Evolutionary conservation across 177 flowering plant genomes (phyloP).

Genomic region (Vitis hybrid): DNA sequence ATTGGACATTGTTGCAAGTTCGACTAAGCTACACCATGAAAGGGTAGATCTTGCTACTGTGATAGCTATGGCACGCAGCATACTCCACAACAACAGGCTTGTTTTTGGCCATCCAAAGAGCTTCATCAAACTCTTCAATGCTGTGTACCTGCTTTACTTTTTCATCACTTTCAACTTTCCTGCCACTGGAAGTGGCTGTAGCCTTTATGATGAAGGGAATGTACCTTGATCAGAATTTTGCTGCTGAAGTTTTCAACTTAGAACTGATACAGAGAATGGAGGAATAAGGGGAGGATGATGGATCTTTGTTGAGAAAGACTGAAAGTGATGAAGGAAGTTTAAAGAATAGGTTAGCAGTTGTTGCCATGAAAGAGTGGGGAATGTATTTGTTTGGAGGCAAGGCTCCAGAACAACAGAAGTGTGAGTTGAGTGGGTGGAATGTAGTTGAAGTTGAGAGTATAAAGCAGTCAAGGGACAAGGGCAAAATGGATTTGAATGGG

Average conservation of each 20-base stretch:
- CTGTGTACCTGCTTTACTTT: conserved; percentile 64
- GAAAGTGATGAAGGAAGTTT: conserved; percentile 11
- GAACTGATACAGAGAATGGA: conserved; percentile 6
- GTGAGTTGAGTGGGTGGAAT: too few species aligned
- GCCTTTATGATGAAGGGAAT: conserved; percentile 25
- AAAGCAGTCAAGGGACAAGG: too few species aligned
- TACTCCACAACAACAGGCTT: conserved; percentile 84
- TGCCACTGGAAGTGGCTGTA: conserved; percentile 21
- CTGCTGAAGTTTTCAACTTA: conserved; percentile 10
- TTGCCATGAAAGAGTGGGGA: conserved; percentile 20
- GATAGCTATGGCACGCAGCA: conserved; percentile 52
- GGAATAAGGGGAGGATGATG: conserved; percentile 1
- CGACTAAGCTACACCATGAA: conserved; percentile 86
- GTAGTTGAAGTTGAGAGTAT: too few species aligned
- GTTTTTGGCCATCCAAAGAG: conserved; percentile 56
- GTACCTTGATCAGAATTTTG: conserved; percentile 3
- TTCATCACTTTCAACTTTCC: conserved; percentile 38
- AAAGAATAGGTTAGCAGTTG: conserved; percentile 22
- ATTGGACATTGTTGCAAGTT: conserved; percentile 79
- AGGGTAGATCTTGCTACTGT: conserved; percentile 71
- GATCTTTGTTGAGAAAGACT: not conserved
- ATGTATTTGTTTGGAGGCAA: too few species aligned
- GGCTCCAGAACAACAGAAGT: too few species aligned
- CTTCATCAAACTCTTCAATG: conserved; percentile 68
- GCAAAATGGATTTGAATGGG: too few species aligned